Evolutionary conservation across 2,329 filamentous ascomycete genomes (phyloP).

Genomic region (Pseudogymnoascus sp.): DNA sequence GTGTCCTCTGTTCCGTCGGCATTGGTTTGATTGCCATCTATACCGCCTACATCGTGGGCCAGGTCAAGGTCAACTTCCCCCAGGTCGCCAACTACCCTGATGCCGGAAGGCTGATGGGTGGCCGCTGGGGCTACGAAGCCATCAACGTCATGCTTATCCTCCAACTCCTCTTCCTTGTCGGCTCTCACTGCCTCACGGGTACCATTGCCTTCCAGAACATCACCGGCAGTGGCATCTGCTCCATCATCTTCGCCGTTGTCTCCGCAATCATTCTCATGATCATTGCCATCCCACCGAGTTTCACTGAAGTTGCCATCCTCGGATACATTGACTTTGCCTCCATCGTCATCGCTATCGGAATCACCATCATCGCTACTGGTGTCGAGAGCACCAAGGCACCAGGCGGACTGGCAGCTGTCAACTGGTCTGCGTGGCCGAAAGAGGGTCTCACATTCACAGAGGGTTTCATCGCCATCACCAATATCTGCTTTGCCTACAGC

Average conservation of each 20-base stretch:
- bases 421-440: constrained; percentile 23
- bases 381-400: constrained; percentile 24
- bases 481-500: constrained; percentile 55
- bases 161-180: constrained; percentile 55
- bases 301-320: constrained; percentile 48
- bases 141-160: constrained; percentile 44
- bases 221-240: constrained; percentile 47
- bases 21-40: constrained; percentile 34
- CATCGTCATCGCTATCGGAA: constrained; percentile 46
- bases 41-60: constrained; percentile 35
- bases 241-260: constrained; percentile 46
- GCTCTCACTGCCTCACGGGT: constrained; percentile 54
- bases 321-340: constrained; percentile 50
- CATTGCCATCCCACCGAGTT: constrained; percentile 49
- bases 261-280: constrained; percentile 45
- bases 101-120: constrained; percentile 47
- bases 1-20: constrained; percentile 20
- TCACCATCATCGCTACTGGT: constrained; percentile 51
- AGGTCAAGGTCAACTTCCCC: constrained; percentile 25
- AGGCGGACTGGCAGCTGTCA: constrained; percentile 10
- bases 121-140: constrained; percentile 43
- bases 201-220: constrained; percentile 53
- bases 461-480: constrained; percentile 45
- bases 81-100: constrained; percentile 37
- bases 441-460: constrained; percentile 33